Percentiles rank a stretch among this genome's conserved stretches.
These are phyloP conservation scores for Schwanniomyces occidentalis DNA, from an alignment of 805 yeast species.

Conservation along the genomic window DNA sequence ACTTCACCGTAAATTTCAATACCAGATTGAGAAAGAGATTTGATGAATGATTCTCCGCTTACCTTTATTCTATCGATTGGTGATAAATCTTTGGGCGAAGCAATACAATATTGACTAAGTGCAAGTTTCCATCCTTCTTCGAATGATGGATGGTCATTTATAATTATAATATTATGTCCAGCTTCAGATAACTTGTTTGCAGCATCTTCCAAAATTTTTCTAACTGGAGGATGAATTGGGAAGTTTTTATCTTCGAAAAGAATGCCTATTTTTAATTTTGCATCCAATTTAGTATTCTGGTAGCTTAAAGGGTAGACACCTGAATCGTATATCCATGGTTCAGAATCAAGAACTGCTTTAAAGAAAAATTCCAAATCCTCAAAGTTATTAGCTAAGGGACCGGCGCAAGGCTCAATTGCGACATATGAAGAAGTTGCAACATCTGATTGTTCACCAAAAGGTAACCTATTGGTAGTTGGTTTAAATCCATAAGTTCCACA, in stretches of 20 bases:
- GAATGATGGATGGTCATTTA: not conserved
- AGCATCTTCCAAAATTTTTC: conserved; percentile 42
- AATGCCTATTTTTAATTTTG: conserved; percentile 44
- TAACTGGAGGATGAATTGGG: conserved; percentile 56
- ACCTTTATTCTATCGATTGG: conserved; percentile 28
- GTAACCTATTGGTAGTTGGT: conserved; percentile 40
- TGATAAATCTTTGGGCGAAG: conserved; percentile 26
- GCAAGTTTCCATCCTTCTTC: conserved; percentile 41
- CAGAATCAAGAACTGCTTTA: conserved; percentile 33
- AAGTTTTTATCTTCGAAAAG: conserved; percentile 43
- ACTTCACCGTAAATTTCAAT: conserved; percentile 39
- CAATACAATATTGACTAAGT: conserved; percentile 26
- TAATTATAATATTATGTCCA: conserved; percentile 48
- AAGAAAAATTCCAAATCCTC: conserved; percentile 41
- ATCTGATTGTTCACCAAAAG: conserved; percentile 5
- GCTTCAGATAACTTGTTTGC: conserved; percentile 23
- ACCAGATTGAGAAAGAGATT: conserved; percentile 28
- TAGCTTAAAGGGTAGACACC: conserved; percentile 41
- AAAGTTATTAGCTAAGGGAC: conserved; percentile 45
- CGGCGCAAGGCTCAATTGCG: conserved; percentile 16
- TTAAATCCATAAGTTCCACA: conserved; percentile 43
- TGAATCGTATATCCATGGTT: conserved; percentile 53
- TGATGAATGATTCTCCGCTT: conserved; percentile 40
- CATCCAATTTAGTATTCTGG: conserved; percentile 34
- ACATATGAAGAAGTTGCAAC: not conserved